These are phyloP conservation scores for Xylaria palmicola DNA, from an alignment of 495 filamentous ascomycete genomes.

Conservation along the genomic window DNA sequence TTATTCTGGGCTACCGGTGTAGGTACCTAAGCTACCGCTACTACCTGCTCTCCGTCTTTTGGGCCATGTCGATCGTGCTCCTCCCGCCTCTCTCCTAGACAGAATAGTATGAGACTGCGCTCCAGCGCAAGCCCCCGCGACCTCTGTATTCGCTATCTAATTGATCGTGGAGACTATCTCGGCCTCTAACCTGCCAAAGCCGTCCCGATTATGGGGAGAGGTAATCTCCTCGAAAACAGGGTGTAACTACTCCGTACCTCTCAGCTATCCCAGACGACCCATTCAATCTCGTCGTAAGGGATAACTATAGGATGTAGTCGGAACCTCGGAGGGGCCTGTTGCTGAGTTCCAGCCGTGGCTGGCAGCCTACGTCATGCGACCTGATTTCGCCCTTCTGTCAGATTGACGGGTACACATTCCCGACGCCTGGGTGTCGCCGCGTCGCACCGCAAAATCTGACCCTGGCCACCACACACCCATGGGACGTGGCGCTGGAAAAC, in stretches of 20 bases:
- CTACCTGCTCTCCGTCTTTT: not conserved
- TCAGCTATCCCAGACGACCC: not conserved
- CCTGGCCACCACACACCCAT: too few species aligned
- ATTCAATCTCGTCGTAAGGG: not conserved
- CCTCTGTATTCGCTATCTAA: not conserved
- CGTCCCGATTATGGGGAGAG: not conserved
- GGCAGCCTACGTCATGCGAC: slow-evolving; percentile 13
- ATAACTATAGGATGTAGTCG: not conserved
- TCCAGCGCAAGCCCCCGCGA: not conserved
- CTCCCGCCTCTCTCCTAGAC: not conserved
- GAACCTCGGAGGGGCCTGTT: not conserved
- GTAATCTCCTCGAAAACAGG: not conserved
- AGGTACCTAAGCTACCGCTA: not conserved
- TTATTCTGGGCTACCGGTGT: too few species aligned
- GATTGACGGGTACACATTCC: not conserved
- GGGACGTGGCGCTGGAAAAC: too few species aligned
- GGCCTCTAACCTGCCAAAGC: not conserved
- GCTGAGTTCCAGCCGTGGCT: not conserved
- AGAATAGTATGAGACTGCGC: not conserved
- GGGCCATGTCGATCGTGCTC: not conserved
- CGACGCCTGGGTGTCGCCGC: not conserved
- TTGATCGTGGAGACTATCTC: not conserved
- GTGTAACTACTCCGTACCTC: not conserved
- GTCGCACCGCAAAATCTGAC: too few species aligned
- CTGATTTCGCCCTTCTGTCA: slow-evolving; percentile 4